phyloP scores from a whole-genome alignment of 495 filamentous ascomycete genomes.

The Rostrohypoxylon terebratum region DNA sequence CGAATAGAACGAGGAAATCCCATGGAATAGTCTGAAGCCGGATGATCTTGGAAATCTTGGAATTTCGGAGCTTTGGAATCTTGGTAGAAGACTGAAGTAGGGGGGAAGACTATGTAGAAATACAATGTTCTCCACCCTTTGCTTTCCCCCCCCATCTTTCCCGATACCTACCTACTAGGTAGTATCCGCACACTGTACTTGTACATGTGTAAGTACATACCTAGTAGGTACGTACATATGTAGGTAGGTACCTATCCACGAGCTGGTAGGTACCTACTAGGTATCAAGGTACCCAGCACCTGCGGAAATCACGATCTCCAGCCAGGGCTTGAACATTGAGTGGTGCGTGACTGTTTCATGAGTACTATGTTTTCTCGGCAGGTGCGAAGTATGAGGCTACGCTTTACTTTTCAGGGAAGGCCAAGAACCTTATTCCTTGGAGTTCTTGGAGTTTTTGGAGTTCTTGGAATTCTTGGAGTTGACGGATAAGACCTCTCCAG shows the following conservation, averaged over 20 bases:
- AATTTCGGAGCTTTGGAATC: no score
- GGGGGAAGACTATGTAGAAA: no score
- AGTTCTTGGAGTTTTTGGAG: not conserved
- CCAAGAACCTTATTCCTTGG: slow-evolving; percentile 28
- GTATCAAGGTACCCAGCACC: not conserved
- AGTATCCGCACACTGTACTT: not conserved
- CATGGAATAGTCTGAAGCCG: slow-evolving; percentile 11
- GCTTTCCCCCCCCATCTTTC: no score
- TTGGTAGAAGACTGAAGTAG: not conserved
- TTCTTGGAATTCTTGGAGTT: not conserved
- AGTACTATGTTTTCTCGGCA: slow-evolving; percentile 37
- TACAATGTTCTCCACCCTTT: no score
- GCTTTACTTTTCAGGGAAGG: slow-evolving; percentile 37
- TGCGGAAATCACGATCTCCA: not conserved
- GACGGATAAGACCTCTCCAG: not conserved
- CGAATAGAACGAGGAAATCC: slow-evolving; percentile 6
- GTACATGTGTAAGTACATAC: not conserved
- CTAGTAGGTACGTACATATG: not conserved
- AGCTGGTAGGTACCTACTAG: no score
- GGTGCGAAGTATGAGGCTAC: slow-evolving; percentile 38
- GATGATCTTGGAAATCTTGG: slow-evolving; percentile 28
- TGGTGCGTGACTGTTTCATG: slow-evolving; percentile 28
- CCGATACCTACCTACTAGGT: no score
- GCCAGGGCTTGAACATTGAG: not conserved
- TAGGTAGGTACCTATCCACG: no score